Evolutionary conservation across 441 rosid genomes (phyloP), one percentile per base, ranked within the genome.

Genomic region (Heliophila coronopifolia): DNA sequence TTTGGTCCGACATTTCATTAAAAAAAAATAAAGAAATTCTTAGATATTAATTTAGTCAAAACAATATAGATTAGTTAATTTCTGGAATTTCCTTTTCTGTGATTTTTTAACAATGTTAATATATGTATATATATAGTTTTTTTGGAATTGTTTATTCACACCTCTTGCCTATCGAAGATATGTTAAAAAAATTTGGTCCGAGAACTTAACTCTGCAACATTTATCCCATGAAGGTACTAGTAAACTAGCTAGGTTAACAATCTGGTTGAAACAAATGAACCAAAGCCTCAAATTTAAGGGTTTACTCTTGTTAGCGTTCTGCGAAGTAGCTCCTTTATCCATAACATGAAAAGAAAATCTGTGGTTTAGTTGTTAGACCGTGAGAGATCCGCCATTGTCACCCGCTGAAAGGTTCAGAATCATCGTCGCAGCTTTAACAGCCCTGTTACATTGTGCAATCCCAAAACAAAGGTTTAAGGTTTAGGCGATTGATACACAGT

Each of bases 381-480:
- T 87, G 8, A 87, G 93, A 28, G 95, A 87, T 10, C 91, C 79
- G 15, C 96, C 98, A 59, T 84, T 91, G 64, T 91, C 98, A 11
- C 95, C 86, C 3, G 69, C 84, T 2, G 89, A 70, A 54, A 91
- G 84, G 74, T 87, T 91, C 48, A 87, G 73, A 54, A 87, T 84
- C 87, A 79, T 71, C 3, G 86, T 77, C 10, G 95, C 91, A 54
- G 98, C 98, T 77, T 85, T 91, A 57, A 51, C 45, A 53, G 93
- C 92, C 98, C 98, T 87, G 70, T 59, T 14, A 32, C 16, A 58
- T 27, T 20, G 22, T 30, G 4, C 15, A 4, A 50, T 41, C 30
- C 23, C 54, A 27, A 19, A 43, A 1, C 14, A 50, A 27, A 34
- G 15, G 27, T 19, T 55, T 28, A 64, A 14, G 10, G 27, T 28